Percentiles rank a stretch among this genome's conserved stretches.
These are phyloP conservation scores for Noccaea caerulescens DNA, from an alignment of 345 rosid species.

Conservation along the genomic window DNA sequence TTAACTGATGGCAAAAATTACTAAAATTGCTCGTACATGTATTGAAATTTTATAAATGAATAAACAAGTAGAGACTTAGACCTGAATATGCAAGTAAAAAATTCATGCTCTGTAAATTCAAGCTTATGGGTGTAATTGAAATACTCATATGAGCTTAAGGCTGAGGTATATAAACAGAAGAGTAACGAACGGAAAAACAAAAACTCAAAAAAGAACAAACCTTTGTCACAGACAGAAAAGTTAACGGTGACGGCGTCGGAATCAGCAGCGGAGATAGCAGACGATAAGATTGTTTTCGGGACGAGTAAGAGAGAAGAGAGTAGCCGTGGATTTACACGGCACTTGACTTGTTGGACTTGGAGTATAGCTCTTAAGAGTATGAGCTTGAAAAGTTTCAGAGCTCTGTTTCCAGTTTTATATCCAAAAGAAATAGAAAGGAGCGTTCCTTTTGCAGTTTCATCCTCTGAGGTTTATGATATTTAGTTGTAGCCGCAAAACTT, in stretches of 20 bases:
- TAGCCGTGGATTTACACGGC: background rate
- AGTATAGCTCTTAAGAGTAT: conserved; percentile 2
- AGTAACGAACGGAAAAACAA: background rate
- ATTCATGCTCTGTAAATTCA: background rate
- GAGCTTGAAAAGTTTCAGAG: conserved; percentile 16
- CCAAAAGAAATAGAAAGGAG: conserved; percentile 4
- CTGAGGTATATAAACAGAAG: too few species aligned
- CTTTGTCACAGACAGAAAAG: background rate
- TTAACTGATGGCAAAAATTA: background rate
- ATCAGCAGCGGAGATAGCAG: conserved; percentile 24
- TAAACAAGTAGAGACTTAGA: background rate
- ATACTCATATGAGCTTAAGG: too few species aligned
- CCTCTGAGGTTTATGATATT: background rate
- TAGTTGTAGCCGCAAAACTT: conserved; percentile 3
- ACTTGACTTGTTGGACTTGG: background rate
- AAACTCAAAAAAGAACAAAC: conserved; percentile 7
- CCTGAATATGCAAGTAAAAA: background rate
- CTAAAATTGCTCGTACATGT: background rate
- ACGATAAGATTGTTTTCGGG: background rate
- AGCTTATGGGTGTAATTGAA: too few species aligned
- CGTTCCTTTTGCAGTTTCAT: background rate
- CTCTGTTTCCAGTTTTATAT: conserved; percentile 34
- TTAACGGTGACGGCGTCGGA: conserved; percentile 14
- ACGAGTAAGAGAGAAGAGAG: background rate
- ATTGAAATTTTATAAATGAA: background rate